Percentiles rank a stretch among this genome's conserved stretches.
Conservation (phyloP, 2,329 filamentous ascomycete genomes). For the Neofusicoccum cordaticola region DNA sequence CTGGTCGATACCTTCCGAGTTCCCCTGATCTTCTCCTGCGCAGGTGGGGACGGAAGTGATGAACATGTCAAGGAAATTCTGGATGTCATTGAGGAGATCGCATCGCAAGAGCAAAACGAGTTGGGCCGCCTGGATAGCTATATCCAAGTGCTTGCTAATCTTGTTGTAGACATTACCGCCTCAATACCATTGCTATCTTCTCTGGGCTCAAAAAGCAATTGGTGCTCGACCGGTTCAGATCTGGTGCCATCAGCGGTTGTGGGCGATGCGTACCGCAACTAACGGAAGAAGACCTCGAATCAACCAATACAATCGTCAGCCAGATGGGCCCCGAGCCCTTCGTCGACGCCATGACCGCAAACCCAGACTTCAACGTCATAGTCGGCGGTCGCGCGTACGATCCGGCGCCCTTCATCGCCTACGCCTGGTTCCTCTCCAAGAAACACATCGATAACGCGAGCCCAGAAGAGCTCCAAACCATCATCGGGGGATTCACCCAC, state of each 20-base stretch:
- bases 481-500: slow-evolving; percentile 28
- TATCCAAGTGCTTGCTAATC: no score
- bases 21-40: slow-evolving; percentile 24
- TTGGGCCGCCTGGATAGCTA: background rate
- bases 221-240: background rate
- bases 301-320: slow-evolving; percentile 39
- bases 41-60: slow-evolving; percentile 26
- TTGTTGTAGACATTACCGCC: background rate
- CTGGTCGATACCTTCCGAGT: slow-evolving; percentile 20
- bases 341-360: slow-evolving; percentile 39
- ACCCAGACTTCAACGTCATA: slow-evolving; percentile 48
- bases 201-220: background rate
- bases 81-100: slow-evolving; percentile 1
- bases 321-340: slow-evolving; percentile 51
- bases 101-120: background rate
- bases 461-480: background rate
- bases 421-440: slow-evolving; percentile 16
- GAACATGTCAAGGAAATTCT: slow-evolving; percentile 25
- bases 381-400: slow-evolving; percentile 42
- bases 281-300: slow-evolving; percentile 36
- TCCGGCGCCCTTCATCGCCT: slow-evolving; percentile 26
- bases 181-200: background rate
- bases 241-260: background rate
- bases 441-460: no score
- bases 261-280: background rate